phyloP scores from a whole-genome alignment of 805 yeast genomes.

The Saturnispora serradocipensis region DNA sequence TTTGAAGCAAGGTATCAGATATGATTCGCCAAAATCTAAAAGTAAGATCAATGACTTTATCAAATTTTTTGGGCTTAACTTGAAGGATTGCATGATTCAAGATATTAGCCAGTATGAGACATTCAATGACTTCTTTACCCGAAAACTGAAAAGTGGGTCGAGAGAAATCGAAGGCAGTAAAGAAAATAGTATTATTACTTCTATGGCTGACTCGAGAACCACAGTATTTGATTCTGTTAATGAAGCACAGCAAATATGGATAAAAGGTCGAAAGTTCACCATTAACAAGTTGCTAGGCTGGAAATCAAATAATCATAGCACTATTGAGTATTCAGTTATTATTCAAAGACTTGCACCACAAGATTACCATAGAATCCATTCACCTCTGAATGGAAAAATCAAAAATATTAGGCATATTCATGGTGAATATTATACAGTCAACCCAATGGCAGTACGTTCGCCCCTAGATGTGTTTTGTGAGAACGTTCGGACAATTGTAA shows the following conservation, averaged over 20 bases:
- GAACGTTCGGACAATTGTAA: conserved; percentile 69
- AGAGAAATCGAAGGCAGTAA: conserved; percentile 57
- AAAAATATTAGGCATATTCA: conserved; percentile 60
- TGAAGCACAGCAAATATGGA: conserved; percentile 73
- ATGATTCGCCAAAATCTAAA: conserved; percentile 61
- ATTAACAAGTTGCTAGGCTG: conserved; percentile 41
- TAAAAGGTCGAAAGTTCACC: conserved; percentile 74
- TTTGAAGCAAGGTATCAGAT: conserved; percentile 74
- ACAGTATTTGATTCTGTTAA: conserved; percentile 54
- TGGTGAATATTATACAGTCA: conserved; percentile 93
- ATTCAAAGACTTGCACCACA: conserved; percentile 92
- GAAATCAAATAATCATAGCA: not conserved
- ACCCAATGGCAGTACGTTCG: conserved; percentile 93
- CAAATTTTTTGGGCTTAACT: conserved; percentile 63
- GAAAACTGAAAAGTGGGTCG: conserved; percentile 63
- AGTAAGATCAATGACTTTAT: conserved; percentile 67
- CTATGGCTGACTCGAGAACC: conserved; percentile 86
- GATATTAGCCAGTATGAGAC: conserved; percentile 47
- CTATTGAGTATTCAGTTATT: conserved; percentile 42
- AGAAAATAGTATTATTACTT: conserved; percentile 43
- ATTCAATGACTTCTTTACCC: conserved; percentile 84
- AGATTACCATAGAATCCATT: conserved; percentile 90
- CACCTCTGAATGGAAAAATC: conserved; percentile 70
- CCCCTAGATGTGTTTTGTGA: conserved; percentile 88
- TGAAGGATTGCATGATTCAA: conserved; percentile 51